phyloP scores from a whole-genome alignment of 768 basidiomycete genomes.

The Sutorius australiensis region DNA sequence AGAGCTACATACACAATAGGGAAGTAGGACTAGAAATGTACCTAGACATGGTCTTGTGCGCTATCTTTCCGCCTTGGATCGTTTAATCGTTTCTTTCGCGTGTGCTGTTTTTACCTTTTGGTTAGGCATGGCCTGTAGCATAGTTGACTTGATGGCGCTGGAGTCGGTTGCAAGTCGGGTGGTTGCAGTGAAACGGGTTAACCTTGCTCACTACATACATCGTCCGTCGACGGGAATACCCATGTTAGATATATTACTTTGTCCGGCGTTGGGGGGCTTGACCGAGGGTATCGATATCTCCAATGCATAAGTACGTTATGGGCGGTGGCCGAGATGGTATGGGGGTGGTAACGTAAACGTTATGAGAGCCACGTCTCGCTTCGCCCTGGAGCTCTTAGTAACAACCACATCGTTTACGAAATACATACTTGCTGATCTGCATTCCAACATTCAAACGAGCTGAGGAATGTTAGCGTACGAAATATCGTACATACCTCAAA shows the following conservation, averaged over 20 bases:
- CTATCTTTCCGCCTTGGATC: slow-evolving; percentile 1
- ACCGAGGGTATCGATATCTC: background rate
- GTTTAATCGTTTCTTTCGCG: background rate
- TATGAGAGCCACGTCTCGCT: background rate
- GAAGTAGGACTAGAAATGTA: slow-evolving; percentile 1
- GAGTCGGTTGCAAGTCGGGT: slow-evolving; percentile 2
- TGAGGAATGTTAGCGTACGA: background rate
- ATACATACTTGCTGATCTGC: no score
- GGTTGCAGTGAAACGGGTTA: no score
- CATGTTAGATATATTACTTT: background rate
- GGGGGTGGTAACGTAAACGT: background rate
- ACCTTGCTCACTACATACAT: no score
- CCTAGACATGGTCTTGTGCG: background rate
- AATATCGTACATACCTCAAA: background rate
- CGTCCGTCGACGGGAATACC: background rate
- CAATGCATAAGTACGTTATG: no score
- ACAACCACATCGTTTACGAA: no score
- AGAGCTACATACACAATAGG: background rate
- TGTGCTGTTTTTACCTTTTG: background rate
- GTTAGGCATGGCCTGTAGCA: slow-evolving; percentile 14
- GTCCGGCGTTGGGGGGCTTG: background rate
- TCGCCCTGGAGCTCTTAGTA: no score
- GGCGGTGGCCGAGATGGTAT: background rate
- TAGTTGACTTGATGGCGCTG: slow-evolving; percentile 15
- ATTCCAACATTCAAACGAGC: background rate